Evolutionary conservation across 176 grass and related monocot genomes (phyloP).

Genomic region (Musa troglodytarum): DNA sequence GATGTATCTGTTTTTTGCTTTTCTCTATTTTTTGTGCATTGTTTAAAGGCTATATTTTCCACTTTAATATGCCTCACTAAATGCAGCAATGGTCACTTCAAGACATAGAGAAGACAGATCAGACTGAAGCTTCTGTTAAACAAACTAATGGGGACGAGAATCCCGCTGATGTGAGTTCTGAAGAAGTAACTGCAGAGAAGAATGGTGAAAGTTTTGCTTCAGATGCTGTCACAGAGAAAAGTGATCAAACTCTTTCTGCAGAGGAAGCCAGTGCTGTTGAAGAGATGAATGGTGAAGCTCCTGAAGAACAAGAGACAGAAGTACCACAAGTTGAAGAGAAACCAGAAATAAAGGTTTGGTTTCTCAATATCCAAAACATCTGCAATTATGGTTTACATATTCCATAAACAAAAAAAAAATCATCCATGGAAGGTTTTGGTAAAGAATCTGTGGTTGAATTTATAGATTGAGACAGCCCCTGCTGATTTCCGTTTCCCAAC

Average conservation of each 20-base stretch:
- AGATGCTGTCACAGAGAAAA: constrained; percentile 1
- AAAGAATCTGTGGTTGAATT: background rate
- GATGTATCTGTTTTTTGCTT: background rate
- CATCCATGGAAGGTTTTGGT: background rate
- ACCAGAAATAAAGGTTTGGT: constrained; percentile 57
- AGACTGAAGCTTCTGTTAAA: constrained; percentile 27
- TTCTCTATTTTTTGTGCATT: constrained; percentile 1
- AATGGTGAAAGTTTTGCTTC: constrained; percentile 32
- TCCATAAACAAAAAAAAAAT: background rate
- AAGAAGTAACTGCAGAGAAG: constrained; percentile 18
- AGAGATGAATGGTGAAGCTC: constrained; percentile 9
- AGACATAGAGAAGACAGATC: constrained; percentile 27
- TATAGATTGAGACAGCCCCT: constrained; percentile 73
- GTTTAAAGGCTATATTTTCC: constrained; percentile 2
- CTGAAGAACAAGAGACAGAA: constrained; percentile 25
- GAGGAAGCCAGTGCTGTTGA: constrained; percentile 23
- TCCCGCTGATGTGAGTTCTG: constrained; percentile 23
- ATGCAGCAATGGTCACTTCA: constrained; percentile 59
- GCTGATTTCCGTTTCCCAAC: constrained; percentile 90
- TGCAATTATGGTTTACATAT: background rate
- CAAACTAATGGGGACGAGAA: background rate
- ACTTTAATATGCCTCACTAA: constrained; percentile 1
- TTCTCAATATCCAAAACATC: background rate
- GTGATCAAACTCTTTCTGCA: constrained; percentile 18
- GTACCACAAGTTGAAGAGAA: constrained; percentile 28